Base-by-base conservation (phyloP, 805 yeast genomes). In the Monosporozyma unispora region DNA sequence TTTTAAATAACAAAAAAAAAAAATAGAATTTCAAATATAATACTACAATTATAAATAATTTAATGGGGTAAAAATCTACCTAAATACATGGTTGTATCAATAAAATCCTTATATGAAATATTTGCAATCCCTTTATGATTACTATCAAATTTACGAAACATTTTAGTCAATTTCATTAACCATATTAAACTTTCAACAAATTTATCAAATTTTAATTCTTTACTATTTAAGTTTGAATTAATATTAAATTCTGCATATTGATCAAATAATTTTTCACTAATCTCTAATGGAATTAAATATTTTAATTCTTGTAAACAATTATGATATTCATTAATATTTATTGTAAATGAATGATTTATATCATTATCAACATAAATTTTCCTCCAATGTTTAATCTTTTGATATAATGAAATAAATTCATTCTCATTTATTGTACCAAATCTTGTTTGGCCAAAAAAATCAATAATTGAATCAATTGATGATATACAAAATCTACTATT, bases 181-280 rank as follows among this genome's bases (percentile, higher is more conserved):
- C 87, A 84, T 16, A 87, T 84, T 55, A 87, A 73, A 48, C 86
- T 75, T 62, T 87, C 95, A 23, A 87, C 88, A 66, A 87, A 87
- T 63, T 80, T 75, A 63, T 87, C 96, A 64, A 87, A 87, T 51
- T 84, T 80, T 66, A 87, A 62, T 50, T 68, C 72, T 47, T 65
- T 66, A 1, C 64, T 64, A 18, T 58, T 59, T 7, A 56, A 54
- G 28, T 55, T 54, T 19, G 59, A 59, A 39, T 62, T 61, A 21
- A 60, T 53, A 37, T 50, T 50, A 35, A 61, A 63, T 41, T 65
- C 69, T 1, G 68, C 60, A 55, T 61, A 65, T 38, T 63, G 67
- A 44, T 66, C 70, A 49, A 67, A 67, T n/a, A 66, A 49, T 31
- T 63, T 64, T 45, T 66, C 70, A 44, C 64, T 57, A 2, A 61